These are phyloP conservation scores for Phaeosphaeria sp. DNA, from an alignment of 2,329 filamentous ascomycete genomes.

Conservation along the genomic window DNA sequence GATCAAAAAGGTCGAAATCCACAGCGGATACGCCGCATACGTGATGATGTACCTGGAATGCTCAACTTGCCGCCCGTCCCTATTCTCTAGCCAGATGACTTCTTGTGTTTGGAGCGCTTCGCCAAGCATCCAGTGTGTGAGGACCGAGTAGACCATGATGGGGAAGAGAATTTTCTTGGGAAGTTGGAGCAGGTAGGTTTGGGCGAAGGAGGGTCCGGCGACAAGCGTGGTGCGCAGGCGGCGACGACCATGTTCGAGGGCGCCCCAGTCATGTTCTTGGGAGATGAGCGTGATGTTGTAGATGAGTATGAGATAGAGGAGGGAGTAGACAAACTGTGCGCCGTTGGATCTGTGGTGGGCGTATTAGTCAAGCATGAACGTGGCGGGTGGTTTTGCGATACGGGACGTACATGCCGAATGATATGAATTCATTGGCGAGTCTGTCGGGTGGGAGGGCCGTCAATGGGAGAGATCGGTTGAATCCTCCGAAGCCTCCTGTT, in stretches of 20 bases:
- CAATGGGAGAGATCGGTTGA: conserved; percentile 26
- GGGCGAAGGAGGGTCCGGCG: conserved; percentile 30
- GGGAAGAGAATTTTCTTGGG: conserved; percentile 39
- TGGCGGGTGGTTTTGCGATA: too few species aligned
- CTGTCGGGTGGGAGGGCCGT: conserved; percentile 22
- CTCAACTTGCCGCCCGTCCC: conserved; percentile 15
- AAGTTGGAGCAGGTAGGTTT: conserved; percentile 39
- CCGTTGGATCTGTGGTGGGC: conserved; percentile 29
- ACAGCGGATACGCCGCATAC: conserved; percentile 34
- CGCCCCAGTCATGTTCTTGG: conserved; percentile 38
- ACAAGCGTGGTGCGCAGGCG: conserved; percentile 38
- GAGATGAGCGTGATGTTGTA: conserved; percentile 40
- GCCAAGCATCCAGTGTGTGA: conserved; percentile 43
- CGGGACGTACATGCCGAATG: conserved; percentile 29
- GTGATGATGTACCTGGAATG: conserved; percentile 35
- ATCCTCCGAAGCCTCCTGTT: conserved; percentile 34
- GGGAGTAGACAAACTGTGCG: conserved; percentile 39
- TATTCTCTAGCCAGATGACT: conserved; percentile 29
- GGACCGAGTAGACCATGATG: conserved; percentile 35
- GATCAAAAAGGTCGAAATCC: conserved; percentile 33
- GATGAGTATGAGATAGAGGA: conserved; percentile 40
- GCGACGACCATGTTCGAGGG: conserved; percentile 29
- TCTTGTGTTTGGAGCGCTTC: conserved; percentile 38
- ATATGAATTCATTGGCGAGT: conserved; percentile 28
- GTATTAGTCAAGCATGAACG: neutral